Base-by-base conservation (phyloP, 1,284 basidiomycete genomes). In the Heterobasidion occidentale region DNA sequence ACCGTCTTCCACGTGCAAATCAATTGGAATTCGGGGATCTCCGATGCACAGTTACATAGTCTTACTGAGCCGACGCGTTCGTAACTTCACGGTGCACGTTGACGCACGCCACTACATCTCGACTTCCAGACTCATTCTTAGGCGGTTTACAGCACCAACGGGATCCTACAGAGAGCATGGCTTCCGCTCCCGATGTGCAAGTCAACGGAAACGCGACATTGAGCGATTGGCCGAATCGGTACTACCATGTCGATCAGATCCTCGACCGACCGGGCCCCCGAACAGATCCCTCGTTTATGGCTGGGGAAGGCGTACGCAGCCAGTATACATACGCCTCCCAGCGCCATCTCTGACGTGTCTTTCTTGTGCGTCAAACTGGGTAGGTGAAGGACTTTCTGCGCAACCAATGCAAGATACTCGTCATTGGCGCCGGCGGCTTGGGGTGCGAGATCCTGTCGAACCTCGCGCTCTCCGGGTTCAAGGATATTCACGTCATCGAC, bases 401-500 rank as follows among this genome's bases (percentile, higher is more conserved):
- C 55, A 81, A 84, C 51, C 75, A 89, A 62, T 90, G 88, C 71
- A 98, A 97, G 77, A 88, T 98, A 63, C 83, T 99, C 50, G 96
- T 99, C 61, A 98, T 99, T 63, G 97, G 94, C 48, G 95, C 94
- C 34, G 95, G 94, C 47, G 94, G 94, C 53, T 75, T 98, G 49
- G 94, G 94, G 35, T 98, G 94, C 73, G 94, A 97, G 77, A 96
- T 97, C 65, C 78, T 97, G 42, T 90, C 93, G 60, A 95, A 97
- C 72, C 81, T 97, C 52, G 94, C 94, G 27, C 74, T 98, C 61
- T 88, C 92, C 54, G 97, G 97, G 19, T 99, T 99, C 82, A 90
- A 89, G 68, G 90, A 99, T 67, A 97, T 99, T 60, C 93, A 99
- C 76, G 94, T 99, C 63, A 99, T 99, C 68, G 97, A 99, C 77